Base-by-base conservation (phyloP, 805 yeast species). In the Wickerhamomyces chaumierensis region DNA sequence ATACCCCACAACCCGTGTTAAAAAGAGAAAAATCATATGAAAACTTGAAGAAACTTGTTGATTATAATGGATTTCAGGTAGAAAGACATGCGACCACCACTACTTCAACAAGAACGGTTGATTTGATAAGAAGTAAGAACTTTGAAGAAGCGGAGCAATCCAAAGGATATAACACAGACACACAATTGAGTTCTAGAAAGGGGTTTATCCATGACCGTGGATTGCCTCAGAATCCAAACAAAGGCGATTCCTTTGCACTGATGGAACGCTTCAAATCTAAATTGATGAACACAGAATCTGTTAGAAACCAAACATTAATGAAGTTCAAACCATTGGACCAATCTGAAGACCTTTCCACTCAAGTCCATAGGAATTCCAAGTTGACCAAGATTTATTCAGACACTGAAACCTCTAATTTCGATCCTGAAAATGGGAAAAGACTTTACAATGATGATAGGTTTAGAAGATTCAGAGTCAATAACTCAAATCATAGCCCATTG, bases 311-410 rank as follows among this genome's bases (percentile, higher is more conserved):
- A 18, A 27, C 23, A 18, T 29, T 44, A 11, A 33, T 48, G 21
- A 48, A 51, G 36, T 47, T 57, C 3, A 50, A 43, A 19, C 48
- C 48, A 19, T 48, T 48, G 16, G 50, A 51, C 20, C 43, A 45
- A 14, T 31, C 48, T 33, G 53, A 47, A 28, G 48, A 51, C 31
- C 50, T 43, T 12, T 45, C n/a, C 12, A 25, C 7, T 13, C 29
- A 8, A 13, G 29, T 59, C 5, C 33, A 31, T 31, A 31, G 15
- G 5, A 47, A 48, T 16, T 37, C 47, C 3, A 62, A 61, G 39
- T 49, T 73, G 32, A 64, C 71, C 12, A 62, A 81, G 48, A 75
- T 78, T 0, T 78, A 69, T 49, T 79, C 86, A 3, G 87, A 78
- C 45, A 71, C 70, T 18, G 87, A 79, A 48, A 69, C 73, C 32